Percentiles rank a stretch among this genome's conserved stretches.
Evolutionary conservation across 495 filamentous ascomycete species (phyloP).

Genomic region (Glonium stellatum): DNA sequence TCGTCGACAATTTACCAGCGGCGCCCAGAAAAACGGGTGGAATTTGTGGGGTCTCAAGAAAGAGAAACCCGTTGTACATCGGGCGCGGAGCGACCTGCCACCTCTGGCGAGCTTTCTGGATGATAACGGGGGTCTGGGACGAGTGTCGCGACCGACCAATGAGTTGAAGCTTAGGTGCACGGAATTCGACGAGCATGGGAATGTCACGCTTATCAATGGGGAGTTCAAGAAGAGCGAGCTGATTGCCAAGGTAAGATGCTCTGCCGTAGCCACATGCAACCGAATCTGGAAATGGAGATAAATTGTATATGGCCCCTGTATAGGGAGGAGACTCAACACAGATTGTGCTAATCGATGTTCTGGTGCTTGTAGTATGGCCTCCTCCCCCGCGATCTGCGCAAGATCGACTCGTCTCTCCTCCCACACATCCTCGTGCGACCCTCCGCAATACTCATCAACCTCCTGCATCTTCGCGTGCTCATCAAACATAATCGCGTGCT

Average conservation of each 20-base stretch:
- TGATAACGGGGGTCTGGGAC: slow-evolving; percentile 47
- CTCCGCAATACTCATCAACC: slow-evolving; percentile 87
- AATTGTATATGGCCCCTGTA: too few species aligned
- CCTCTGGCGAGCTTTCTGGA: slow-evolving; percentile 41
- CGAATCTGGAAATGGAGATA: neutral
- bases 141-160: slow-evolving; percentile 65
- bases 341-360: slow-evolving; percentile 4
- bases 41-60: slow-evolving; percentile 7
- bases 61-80: slow-evolving; percentile 3
- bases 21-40: slow-evolving; percentile 17
- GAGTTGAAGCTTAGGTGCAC: slow-evolving; percentile 84
- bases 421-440: slow-evolving; percentile 93
- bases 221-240: slow-evolving; percentile 96
- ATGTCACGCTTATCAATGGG: slow-evolving; percentile 88
- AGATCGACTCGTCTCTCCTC: slow-evolving; percentile 97
- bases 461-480: slow-evolving; percentile 85
- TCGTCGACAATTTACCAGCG: slow-evolving; percentile 16
- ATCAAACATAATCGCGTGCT: slow-evolving; percentile 93
- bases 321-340: neutral
- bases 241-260: slow-evolving; percentile 73
- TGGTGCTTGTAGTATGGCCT: slow-evolving; percentile 69
- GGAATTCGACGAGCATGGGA: slow-evolving; percentile 87
- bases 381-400: slow-evolving; percentile 89
- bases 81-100: slow-evolving; percentile 47
- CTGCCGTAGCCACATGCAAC: neutral